A percentile compares a stretch with the other conserved stretches of the same genome.
These are phyloP conservation scores for Fonsecaea monophora DNA, from an alignment of 2,329 filamentous ascomycete genomes.

Conservation along the genomic window DNA sequence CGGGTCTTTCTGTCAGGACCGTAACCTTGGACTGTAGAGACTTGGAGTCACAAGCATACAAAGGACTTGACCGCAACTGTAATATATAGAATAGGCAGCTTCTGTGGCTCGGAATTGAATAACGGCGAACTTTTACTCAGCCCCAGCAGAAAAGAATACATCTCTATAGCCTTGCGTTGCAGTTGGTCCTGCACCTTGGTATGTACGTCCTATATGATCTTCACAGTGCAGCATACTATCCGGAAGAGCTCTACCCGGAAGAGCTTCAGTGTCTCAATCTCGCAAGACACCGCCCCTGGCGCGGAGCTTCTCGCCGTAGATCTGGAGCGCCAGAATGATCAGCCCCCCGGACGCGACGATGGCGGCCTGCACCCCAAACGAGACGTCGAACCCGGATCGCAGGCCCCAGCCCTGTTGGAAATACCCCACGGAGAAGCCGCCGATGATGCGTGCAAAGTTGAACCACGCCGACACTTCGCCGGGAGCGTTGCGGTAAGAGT, in stretches of 20 bases:
- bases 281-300: conserved; percentile 42
- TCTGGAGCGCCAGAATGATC: conserved; percentile 51
- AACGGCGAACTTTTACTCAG: neutral
- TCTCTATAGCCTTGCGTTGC: neutral
- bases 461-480: conserved; percentile 62
- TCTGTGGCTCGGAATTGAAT: neutral
- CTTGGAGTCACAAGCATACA: neutral
- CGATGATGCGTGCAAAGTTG: conserved; percentile 56
- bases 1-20: neutral
- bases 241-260: no score
- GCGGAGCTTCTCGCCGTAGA: conserved; percentile 48
- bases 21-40: neutral
- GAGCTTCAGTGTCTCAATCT: neutral
- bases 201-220: neutral
- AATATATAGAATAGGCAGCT: neutral
- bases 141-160: neutral
- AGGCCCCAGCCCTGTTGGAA: conserved; percentile 60
- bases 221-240: neutral
- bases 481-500: conserved; percentile 61
- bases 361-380: conserved; percentile 56
- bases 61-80: neutral
- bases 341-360: conserved; percentile 48
- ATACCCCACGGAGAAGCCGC: conserved; percentile 56
- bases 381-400: conserved; percentile 50
- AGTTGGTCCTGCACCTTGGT: neutral